These are phyloP conservation scores for Saccharomyces hybrid DNA, from an alignment of 1,139 yeast genomes.

Conservation along the genomic window DNA sequence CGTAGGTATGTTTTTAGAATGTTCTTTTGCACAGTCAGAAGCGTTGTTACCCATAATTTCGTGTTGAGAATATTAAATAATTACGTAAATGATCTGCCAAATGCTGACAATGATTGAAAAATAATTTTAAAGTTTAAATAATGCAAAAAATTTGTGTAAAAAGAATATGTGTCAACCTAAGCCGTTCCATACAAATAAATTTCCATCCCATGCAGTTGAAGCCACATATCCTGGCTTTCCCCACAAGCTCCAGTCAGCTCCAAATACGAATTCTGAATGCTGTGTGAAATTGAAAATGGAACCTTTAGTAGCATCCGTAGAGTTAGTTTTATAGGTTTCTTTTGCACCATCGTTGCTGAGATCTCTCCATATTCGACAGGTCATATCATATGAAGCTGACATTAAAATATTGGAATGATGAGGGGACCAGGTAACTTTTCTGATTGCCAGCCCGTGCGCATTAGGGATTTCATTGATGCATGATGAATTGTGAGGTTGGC, in stretches of 20 bases:
- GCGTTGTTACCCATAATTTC: background rate
- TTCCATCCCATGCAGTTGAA: slow-evolving; percentile 95
- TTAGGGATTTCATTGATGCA: slow-evolving; percentile 50
- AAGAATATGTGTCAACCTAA: slow-evolving; percentile 22
- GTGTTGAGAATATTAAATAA: background rate
- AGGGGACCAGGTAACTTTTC: slow-evolving; percentile 84
- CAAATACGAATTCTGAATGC: slow-evolving; percentile 86
- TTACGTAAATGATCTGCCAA: background rate
- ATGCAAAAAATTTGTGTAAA: background rate
- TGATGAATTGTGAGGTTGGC: slow-evolving; percentile 18
- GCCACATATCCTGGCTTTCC: slow-evolving; percentile 96
- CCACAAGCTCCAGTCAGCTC: slow-evolving; percentile 96
- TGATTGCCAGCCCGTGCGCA: slow-evolving; percentile 86
- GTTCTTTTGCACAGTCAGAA: background rate
- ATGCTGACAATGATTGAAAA: background rate
- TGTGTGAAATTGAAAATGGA: slow-evolving; percentile 52
- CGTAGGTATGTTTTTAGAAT: background rate
- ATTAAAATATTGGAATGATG: slow-evolving; percentile 65
- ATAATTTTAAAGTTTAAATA: background rate
- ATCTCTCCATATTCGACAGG: slow-evolving; percentile 80
- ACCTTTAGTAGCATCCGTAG: slow-evolving; percentile 39
- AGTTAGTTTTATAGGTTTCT: slow-evolving; percentile 41
- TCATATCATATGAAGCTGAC: slow-evolving; percentile 87
- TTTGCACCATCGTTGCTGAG: slow-evolving; percentile 42
- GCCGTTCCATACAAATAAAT: slow-evolving; percentile 84